Evolutionary conservation across 2,329 filamentous ascomycete genomes (phyloP), one percentile per base, ranked within the genome.

Genomic region (Arachnomyces sp.): DNA sequence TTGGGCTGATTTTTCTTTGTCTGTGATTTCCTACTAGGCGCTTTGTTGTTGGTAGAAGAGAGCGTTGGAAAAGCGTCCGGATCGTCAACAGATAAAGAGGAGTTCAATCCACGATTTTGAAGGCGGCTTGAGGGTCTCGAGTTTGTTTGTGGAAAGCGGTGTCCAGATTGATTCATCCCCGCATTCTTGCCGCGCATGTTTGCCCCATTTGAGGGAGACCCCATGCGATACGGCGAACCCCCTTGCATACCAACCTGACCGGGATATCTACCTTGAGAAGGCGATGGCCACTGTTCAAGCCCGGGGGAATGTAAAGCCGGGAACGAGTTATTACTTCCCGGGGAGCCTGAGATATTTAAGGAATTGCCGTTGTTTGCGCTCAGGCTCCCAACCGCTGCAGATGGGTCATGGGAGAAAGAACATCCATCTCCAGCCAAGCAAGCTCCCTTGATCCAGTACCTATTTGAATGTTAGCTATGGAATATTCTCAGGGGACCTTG

Each of bases 331-430:
- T 71, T 65, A 43, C 78, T 75, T 4, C 72, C 61, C n/a, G 82
- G 77, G 39, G 81, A 77, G 30, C 80, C 82, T 51, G 72, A 72
- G 43, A 76, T 70, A 34, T 79, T 40, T 52, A 51, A 28, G 7
- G 51, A 50, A 16, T 48, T 55, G 28, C 54, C 56, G 34, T 66
- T 85, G 47, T 86, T 83, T 11, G 95, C 66, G 25, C 74, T 79
- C 47, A 98, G 75, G 52, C 85, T 85, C 54, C 83, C 87, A 66
- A 95, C 80, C 11, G 95, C 75, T 50, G 87, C 78, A 1, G 88
- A 80, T 2, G 92, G 92, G 53, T 98, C 92, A 63, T 98, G 92
- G 11, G 90, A 96, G 68, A 98, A 98, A 44, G 95, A 86, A 62
- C 92, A 98, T 3, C 87, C 89, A 42, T 88, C 83, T 28, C 92